phyloP scores from a whole-genome alignment of 1,139 yeast genomes.

The Saccharomyces hybrid region DNA sequence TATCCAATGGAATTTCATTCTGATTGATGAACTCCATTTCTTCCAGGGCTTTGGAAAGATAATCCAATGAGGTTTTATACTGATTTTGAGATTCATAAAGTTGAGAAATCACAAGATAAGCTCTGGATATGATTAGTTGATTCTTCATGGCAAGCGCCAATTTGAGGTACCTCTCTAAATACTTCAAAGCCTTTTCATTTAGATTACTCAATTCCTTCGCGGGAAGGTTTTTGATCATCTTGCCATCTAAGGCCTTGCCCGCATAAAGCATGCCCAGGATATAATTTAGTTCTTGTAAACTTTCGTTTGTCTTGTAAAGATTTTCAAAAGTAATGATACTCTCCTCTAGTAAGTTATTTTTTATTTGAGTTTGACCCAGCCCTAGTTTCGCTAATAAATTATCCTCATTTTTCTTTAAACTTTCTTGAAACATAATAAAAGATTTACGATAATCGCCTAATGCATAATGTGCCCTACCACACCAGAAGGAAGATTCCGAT shows the following conservation, averaged over 20 bases:
- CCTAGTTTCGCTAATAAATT: conserved; percentile 72
- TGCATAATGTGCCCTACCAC: conserved; percentile 67
- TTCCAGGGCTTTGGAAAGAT: conserved; percentile 53
- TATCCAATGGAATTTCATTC: conserved; percentile 54
- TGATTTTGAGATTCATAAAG: conserved; percentile 56
- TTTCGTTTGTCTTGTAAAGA: conserved; percentile 58
- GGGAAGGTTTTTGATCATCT: conserved; percentile 11
- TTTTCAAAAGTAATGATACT: conserved; percentile 81
- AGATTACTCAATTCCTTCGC: conserved; percentile 17
- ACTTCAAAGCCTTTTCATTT: conserved; percentile 48
- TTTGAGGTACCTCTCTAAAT: conserved; percentile 65
- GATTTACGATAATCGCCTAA: conserved; percentile 57
- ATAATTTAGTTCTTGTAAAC: conserved; percentile 67
- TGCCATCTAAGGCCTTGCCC: conserved; percentile 33
- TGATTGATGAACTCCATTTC: conserved; percentile 36
- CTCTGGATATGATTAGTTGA: conserved; percentile 63
- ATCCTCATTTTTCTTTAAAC: conserved; percentile 53
- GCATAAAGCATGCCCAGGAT: conserved; percentile 71
- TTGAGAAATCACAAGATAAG: conserved; percentile 58
- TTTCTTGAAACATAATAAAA: conserved; percentile 63
- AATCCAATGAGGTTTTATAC: conserved; percentile 50
- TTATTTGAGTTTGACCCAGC: conserved; percentile 75
- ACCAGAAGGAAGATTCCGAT: conserved; percentile 83
- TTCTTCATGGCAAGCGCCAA: conserved; percentile 47
- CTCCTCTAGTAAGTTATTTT: conserved; percentile 73